Conservation (phyloP, 2,329 filamentous ascomycete genomes). For the Drechslera avenae region DNA sequence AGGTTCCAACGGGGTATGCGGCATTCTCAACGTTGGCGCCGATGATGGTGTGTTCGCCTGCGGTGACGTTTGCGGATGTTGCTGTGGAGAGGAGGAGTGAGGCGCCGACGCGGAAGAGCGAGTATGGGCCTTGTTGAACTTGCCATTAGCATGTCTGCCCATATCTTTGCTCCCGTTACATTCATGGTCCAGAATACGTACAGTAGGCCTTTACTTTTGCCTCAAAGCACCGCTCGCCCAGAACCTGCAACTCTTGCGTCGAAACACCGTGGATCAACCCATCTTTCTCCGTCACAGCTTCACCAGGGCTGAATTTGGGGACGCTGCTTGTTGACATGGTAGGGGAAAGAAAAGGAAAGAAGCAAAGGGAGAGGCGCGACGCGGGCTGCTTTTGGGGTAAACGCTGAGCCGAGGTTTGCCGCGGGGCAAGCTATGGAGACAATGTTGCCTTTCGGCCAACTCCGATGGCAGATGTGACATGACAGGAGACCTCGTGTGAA, state of each 20-base stretch:
- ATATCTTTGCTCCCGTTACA: background rate
- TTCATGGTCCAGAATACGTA: conserved; percentile 43
- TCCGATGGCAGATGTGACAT: conserved; percentile 9
- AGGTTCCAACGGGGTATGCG: conserved; percentile 90
- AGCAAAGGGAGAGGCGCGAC: conserved; percentile 19
- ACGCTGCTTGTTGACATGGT: conserved; percentile 40
- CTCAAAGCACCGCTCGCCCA: conserved; percentile 66
- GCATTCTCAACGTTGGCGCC: conserved; percentile 88
- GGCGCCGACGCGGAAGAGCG: conserved; percentile 86
- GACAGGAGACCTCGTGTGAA: too few species aligned
- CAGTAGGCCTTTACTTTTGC: conserved; percentile 85
- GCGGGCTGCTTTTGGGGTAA: conserved; percentile 19
- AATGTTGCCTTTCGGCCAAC: conserved; percentile 19
- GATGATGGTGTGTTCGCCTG: conserved; percentile 57
- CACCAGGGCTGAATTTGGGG: conserved; percentile 36
- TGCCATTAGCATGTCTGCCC: background rate
- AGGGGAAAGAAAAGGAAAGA: conserved; percentile 30
- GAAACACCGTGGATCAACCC: conserved; percentile 61
- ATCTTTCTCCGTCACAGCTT: conserved; percentile 45
- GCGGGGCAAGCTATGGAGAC: conserved; percentile 19
- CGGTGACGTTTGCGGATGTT: conserved; percentile 40
- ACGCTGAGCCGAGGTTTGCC: conserved; percentile 21
- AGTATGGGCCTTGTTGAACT: conserved; percentile 71
- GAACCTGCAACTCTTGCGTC: conserved; percentile 65
- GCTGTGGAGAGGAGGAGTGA: conserved; percentile 64